Evolutionary conservation across 768 basidiomycete genomes (phyloP).

Genomic region (Infundibulicybe gibba): DNA sequence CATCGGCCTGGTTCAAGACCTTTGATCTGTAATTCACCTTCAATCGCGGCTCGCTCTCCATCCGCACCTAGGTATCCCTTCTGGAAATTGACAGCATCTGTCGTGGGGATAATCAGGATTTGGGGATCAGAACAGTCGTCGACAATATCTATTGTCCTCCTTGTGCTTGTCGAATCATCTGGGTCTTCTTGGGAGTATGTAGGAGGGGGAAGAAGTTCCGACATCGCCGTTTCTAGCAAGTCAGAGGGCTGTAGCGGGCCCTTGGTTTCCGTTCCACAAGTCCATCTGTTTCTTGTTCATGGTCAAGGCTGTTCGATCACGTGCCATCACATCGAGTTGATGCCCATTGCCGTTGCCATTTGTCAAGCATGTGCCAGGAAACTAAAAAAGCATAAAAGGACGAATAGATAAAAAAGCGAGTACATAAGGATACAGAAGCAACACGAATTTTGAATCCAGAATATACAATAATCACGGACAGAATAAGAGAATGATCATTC

Average conservation of each 20-base stretch:
- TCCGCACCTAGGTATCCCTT: slow-evolving; percentile 84
- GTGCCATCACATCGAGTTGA: too few relatives aligned
- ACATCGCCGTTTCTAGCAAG: too few relatives aligned
- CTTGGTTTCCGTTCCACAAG: too few relatives aligned
- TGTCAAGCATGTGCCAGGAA: too few relatives aligned
- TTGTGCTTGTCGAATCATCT: slow-evolving; percentile 10
- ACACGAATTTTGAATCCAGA: slow-evolving; percentile 3
- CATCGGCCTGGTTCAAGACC: slow-evolving; percentile 55
- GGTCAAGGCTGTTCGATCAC: too few relatives aligned
- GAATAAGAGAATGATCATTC: slow-evolving; percentile 35
- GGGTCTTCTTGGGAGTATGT: slow-evolving; percentile 53
- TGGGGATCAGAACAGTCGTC: slow-evolving; percentile 41
- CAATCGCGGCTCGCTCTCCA: slow-evolving; percentile 77
- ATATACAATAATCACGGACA: not conserved
- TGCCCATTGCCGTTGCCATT: too few relatives aligned
- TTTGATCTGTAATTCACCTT: slow-evolving; percentile 87
- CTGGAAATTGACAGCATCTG: slow-evolving; percentile 75
- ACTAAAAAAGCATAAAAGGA: too few relatives aligned
- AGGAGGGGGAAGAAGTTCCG: slow-evolving; percentile 42
- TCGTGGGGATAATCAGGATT: slow-evolving; percentile 70
- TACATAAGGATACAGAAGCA: slow-evolving; percentile 14
- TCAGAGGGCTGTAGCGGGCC: too few relatives aligned
- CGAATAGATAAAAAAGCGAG: too few relatives aligned
- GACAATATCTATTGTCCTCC: slow-evolving; percentile 13
- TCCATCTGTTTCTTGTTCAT: too few relatives aligned